These are phyloP conservation scores for Cryptomeria japonica DNA, from an alignment of 75 land plant species.

Conservation along the genomic window DNA sequence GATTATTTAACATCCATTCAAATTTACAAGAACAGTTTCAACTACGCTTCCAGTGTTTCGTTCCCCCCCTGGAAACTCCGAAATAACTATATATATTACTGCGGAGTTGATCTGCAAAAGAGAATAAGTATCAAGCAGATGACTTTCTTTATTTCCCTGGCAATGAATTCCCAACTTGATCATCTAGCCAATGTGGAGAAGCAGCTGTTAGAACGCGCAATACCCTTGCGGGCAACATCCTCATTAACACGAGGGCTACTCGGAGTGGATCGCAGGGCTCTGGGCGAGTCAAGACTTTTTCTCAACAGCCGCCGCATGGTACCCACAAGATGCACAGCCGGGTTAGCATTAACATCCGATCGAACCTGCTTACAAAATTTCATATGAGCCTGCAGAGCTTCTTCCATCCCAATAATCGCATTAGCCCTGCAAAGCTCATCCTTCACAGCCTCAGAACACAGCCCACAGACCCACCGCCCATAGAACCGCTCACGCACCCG, in stretches of 20 bases:
- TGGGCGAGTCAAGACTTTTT: slow-evolving; percentile 13
- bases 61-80: background rate
- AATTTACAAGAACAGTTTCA: background rate
- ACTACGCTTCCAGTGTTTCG: background rate
- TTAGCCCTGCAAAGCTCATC: slow-evolving; percentile 49
- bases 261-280: background rate
- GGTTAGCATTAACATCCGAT: slow-evolving; percentile 30
- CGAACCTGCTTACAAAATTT: slow-evolving; percentile 57
- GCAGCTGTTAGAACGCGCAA: slow-evolving; percentile 1
- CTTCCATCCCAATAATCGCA: slow-evolving; percentile 34
- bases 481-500: slow-evolving; percentile 44
- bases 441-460: slow-evolving; percentile 69
- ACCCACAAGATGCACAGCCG: slow-evolving; percentile 60
- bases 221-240: background rate
- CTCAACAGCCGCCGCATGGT: slow-evolving; percentile 47
- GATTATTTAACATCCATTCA: background rate
- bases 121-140: background rate
- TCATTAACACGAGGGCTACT: slow-evolving; percentile 1
- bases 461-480: slow-evolving; percentile 69
- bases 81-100: background rate
- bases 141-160: background rate
- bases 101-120: background rate
- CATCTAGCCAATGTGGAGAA: background rate
- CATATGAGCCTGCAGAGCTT: slow-evolving; percentile 72
- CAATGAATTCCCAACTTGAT: background rate